Evolutionary conservation across 441 rosid genomes (phyloP).

Genomic region (Aquilaria agallochum): DNA sequence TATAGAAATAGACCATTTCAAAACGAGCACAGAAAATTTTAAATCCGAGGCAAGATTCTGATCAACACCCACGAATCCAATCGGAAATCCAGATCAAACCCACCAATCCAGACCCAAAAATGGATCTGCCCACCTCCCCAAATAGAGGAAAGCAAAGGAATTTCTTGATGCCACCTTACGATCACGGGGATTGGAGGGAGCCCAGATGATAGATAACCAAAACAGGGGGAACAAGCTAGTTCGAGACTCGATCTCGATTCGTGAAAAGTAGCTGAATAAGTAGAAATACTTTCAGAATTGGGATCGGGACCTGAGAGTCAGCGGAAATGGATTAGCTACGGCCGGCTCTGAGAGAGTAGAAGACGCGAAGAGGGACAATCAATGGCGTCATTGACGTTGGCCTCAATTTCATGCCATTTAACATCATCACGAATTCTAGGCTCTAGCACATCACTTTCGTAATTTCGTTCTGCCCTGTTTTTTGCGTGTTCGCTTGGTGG

Average conservation of each 20-base stretch:
- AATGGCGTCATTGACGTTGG: slow-evolving; percentile 10
- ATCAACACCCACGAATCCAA: slow-evolving; percentile 22
- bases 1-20: slow-evolving; percentile 81
- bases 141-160: slow-evolving; percentile 7
- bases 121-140: slow-evolving; percentile 36
- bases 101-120: slow-evolving; percentile 20
- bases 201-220: slow-evolving; percentile 5
- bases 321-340: slow-evolving; percentile 2
- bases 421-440: neutral
- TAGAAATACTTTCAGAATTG: neutral
- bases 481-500: too few species aligned
- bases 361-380: slow-evolving; percentile 17
- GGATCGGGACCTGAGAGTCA: slow-evolving; percentile 4
- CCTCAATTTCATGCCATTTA: neutral
- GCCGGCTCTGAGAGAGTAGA: slow-evolving; percentile 25
- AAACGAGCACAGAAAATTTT: slow-evolving; percentile 27
- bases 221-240: neutral
- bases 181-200: slow-evolving; percentile 15
- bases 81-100: slow-evolving; percentile 21
- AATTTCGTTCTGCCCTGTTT: too few species aligned
- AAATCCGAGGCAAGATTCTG: slow-evolving; percentile 9
- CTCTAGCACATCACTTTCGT: slow-evolving; percentile 1
- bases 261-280: neutral
- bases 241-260: neutral
- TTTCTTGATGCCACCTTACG: slow-evolving; percentile 13